These are phyloP conservation scores for Pleodorina starrii DNA, from an alignment of 139 green algal genomes.

Conservation along the genomic window DNA sequence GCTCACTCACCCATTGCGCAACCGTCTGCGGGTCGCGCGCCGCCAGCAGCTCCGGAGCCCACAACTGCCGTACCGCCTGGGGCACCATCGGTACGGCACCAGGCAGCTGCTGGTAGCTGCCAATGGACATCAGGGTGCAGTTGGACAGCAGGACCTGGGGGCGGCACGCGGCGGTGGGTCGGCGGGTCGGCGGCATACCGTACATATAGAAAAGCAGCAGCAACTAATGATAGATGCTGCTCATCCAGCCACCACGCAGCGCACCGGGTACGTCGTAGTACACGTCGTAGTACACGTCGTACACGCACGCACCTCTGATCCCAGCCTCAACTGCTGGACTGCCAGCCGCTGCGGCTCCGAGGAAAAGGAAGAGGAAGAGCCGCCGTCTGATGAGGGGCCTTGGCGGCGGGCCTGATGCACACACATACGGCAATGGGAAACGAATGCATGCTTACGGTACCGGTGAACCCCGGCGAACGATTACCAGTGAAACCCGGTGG, in stretches of 20 bases:
- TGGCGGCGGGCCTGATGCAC: no score
- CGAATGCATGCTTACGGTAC: neutral
- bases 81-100: neutral
- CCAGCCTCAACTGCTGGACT: neutral
- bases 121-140: neutral
- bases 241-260: neutral
- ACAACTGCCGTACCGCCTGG: neutral
- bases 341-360: no score
- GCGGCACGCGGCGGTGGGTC: no score
- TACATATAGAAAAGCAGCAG: neutral
- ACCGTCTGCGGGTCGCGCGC: neutral
- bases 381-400: no score
- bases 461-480: neutral
- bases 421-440: no score
- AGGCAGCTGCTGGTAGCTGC: neutral
- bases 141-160: neutral
- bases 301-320: neutral
- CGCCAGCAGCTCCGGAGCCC: neutral
- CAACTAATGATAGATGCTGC: neutral
- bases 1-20: neutral
- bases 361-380: no score
- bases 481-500: neutral
- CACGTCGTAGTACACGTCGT: neutral
- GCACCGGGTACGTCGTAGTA: neutral
- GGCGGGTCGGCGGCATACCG: neutral